These are phyloP conservation scores for Rhizopogon vulgaris DNA, from an alignment of 768 basidiomycete genomes.

Conservation along the genomic window DNA sequence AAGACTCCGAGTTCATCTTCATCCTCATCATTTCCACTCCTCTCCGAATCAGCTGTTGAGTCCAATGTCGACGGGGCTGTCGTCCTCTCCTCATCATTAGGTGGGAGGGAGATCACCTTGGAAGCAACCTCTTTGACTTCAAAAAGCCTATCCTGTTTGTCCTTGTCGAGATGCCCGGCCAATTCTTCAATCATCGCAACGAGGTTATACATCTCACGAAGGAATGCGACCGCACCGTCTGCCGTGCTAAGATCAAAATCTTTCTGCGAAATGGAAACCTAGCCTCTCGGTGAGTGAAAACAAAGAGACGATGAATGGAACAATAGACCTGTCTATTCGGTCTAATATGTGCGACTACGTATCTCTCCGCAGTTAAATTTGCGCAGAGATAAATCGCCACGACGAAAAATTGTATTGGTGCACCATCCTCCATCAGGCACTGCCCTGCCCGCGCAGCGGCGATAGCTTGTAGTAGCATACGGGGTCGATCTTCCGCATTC, in stretches of 20 bases:
- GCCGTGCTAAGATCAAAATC: not conserved
- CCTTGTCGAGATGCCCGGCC: slow-evolving; percentile 2
- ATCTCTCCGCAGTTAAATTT: slow-evolving; percentile 2
- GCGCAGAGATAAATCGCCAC: slow-evolving; percentile 7
- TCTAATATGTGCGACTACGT: slow-evolving; percentile 3
- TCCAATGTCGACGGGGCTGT: not conserved
- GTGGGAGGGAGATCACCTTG: not conserved
- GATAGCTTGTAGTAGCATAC: slow-evolving; percentile 13
- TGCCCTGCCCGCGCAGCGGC: not conserved
- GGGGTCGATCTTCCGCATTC: not conserved
- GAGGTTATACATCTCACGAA: slow-evolving; percentile 12
- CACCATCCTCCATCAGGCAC: not conserved
- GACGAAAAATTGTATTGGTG: slow-evolving; percentile 4
- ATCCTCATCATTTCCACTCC: not conserved
- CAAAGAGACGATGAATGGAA: not conserved
- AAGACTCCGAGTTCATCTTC: slow-evolving; percentile 1
- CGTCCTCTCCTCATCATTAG: not conserved
- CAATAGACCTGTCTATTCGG: not conserved
- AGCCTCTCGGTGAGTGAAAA: not conserved
- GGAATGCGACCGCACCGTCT: not conserved
- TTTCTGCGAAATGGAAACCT: slow-evolving; percentile 6
- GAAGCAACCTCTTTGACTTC: not conserved
- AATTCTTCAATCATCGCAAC: not conserved
- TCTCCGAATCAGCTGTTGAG: not conserved
- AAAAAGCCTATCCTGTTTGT: not conserved